Evolutionary conservation across 768 basidiomycete species (phyloP).

Genomic region (Suillus clintonianus): DNA sequence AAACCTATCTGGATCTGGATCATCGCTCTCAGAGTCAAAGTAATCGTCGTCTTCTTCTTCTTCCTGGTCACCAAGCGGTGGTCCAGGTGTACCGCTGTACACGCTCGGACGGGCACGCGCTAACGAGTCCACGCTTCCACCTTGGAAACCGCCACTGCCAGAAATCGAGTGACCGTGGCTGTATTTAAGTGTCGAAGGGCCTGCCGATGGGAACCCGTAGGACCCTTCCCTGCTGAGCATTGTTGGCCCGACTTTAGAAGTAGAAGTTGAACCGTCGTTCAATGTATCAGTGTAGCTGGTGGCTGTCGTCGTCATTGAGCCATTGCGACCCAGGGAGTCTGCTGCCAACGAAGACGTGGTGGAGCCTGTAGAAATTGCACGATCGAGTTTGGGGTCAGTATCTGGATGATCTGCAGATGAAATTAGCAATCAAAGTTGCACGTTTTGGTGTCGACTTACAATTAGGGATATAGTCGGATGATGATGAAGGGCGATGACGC

Average conservation of each 20-base stretch:
- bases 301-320: constrained; percentile 26
- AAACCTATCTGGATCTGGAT: constrained; percentile 73
- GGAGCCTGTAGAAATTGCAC: constrained; percentile 30
- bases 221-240: constrained; percentile 17
- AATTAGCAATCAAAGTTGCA: constrained; percentile 6
- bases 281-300: constrained; percentile 19
- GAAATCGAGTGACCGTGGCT: constrained; percentile 16
- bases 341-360: constrained; percentile 29
- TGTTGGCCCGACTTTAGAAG: constrained; percentile 16
- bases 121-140: constrained; percentile 28
- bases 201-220: constrained; percentile 18
- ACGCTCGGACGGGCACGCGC: constrained; percentile 20
- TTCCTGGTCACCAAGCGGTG: constrained; percentile 19
- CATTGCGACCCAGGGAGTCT: constrained; percentile 24
- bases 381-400: constrained; percentile 18
- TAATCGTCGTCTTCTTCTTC: constrained; percentile 31
- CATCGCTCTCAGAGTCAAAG: constrained; percentile 48
- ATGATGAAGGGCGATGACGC: constrained; percentile 17
- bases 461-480: constrained; percentile 19
- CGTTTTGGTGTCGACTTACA: constrained; percentile 18
- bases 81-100: constrained; percentile 17
- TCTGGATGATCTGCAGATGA: constrained; percentile 13
- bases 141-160: constrained; percentile 16
- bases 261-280: constrained; percentile 9
- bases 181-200: constrained; percentile 24